phyloP scores from a whole-genome alignment of 306 rosid species.

The Crataegus laevigata region DNA sequence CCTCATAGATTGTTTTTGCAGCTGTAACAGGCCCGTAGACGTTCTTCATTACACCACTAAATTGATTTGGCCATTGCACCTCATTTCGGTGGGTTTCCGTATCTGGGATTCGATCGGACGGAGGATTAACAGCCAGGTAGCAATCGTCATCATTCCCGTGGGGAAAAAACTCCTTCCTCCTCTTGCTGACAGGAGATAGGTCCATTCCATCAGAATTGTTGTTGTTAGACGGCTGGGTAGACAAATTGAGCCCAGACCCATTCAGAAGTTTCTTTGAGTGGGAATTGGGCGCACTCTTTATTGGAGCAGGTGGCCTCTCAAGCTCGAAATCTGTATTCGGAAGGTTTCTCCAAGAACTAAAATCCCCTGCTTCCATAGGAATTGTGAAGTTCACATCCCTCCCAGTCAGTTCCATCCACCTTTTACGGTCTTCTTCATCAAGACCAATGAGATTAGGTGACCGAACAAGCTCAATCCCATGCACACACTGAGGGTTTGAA shows the following conservation, averaged over 20 bases:
- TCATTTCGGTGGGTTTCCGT: slow-evolving; percentile 46
- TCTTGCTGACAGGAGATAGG: slow-evolving; percentile 65
- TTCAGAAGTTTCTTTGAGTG: slow-evolving; percentile 75
- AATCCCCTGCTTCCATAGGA: slow-evolving; percentile 80
- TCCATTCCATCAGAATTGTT: slow-evolving; percentile 54
- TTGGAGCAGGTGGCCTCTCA: slow-evolving; percentile 54
- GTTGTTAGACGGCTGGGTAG: slow-evolving; percentile 52
- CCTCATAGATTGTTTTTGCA: slow-evolving; percentile 88
- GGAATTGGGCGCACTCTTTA: slow-evolving; percentile 43
- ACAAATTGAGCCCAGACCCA: slow-evolving; percentile 65
- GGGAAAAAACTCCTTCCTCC: slow-evolving; percentile 63
- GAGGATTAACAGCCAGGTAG: slow-evolving; percentile 65
- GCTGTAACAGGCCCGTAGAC: slow-evolving; percentile 79
- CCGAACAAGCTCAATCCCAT: slow-evolving; percentile 67
- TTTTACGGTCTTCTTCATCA: slow-evolving; percentile 63
- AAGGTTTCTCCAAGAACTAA: slow-evolving; percentile 82
- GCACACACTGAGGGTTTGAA: slow-evolving; percentile 91
- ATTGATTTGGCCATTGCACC: slow-evolving; percentile 55
- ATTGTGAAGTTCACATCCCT: slow-evolving; percentile 70
- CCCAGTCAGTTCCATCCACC: slow-evolving; percentile 89
- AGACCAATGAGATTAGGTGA: slow-evolving; percentile 59
- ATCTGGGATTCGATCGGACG: slow-evolving; percentile 50
- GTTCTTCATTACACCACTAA: slow-evolving; percentile 84
- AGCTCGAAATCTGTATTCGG: slow-evolving; percentile 83
- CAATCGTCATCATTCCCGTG: slow-evolving; percentile 65